Conservation (phyloP, 2,329 filamentous ascomycete species). For the Phaeosphaeriaceae sp. region DNA sequence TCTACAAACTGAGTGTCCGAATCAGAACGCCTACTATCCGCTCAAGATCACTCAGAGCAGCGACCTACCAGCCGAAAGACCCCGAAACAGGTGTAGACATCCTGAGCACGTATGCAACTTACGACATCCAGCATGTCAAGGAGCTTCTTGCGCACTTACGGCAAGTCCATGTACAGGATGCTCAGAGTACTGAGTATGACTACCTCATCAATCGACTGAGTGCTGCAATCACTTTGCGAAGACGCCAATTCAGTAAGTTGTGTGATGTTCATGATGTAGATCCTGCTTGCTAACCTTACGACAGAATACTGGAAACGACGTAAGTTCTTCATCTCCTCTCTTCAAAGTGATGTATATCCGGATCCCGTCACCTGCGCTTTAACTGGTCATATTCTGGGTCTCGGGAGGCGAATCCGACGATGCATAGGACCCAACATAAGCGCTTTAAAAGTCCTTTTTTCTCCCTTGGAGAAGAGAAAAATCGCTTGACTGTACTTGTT, state of each 20-base stretch:
- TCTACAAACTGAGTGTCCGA: conserved; percentile 48
- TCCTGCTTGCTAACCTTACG: background rate
- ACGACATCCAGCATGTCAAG: conserved; percentile 37
- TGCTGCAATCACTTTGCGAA: conserved; percentile 41
- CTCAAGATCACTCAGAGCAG: conserved; percentile 45
- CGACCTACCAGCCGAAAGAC: conserved; percentile 44
- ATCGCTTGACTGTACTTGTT: background rate
- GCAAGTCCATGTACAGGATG: conserved; percentile 11
- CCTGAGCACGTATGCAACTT: conserved; percentile 38
- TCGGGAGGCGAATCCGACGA: too few species aligned
- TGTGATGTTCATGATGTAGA: background rate
- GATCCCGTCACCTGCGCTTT: background rate
- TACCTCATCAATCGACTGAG: conserved; percentile 36
- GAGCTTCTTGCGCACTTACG: conserved; percentile 41
- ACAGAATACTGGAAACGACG: conserved; percentile 44
- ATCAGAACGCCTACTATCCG: conserved; percentile 45
- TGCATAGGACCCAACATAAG: too few species aligned
- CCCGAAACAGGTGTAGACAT: conserved; percentile 46
- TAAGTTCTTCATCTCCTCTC: conserved; percentile 6
- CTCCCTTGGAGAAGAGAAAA: background rate
- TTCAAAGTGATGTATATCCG: background rate
- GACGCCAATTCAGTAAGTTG: conserved; percentile 40
- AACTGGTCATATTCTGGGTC: background rate
- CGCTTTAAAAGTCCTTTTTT: background rate
- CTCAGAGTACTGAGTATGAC: conserved; percentile 19